Base-by-base conservation (phyloP, 1,284 basidiomycete species). In the Ustilago tritici region DNA sequence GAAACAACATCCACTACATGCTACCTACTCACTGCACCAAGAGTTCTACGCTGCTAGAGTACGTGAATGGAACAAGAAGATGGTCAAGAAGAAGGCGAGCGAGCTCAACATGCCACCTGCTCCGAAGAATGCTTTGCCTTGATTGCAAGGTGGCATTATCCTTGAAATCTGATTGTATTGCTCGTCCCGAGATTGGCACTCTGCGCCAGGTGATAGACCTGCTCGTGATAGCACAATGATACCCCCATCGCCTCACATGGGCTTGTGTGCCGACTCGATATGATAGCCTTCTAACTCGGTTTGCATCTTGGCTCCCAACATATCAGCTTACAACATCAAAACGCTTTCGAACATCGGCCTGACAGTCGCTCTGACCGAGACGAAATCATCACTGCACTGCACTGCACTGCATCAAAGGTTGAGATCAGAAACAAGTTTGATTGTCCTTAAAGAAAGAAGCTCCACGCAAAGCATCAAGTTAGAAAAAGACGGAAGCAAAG, bases 11-110 rank as follows among this genome's bases (percentile, higher is more conserved):
- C 72, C 68, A 14, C 50, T 69, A 14, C 79, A 79, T 43, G 66
- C 70, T 14, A 73, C 66, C n/a, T 84, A 79, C 49, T 65, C 80
- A 2, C 59, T 82, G 14, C 80, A 82, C 56, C 68, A 78, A 43
- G 81, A 82, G 35, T 84, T 82, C 46, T 84, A 70, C 46, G 73
- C 70, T 2, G 70, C 78, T 31, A 68, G 82, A 28, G 53, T 75
- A 7, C 66, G 81, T 3, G 62, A 70, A 8, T 75, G 69, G 62
- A 79, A 81, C 53, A 66, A 68, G 38, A 69, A 66, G 46, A 75
- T 69, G 62, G 60, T 73, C 41, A 69, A 68, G 46, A 75, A 70
- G 43, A 70, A 73, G 52, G 79, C 72, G 28, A 59, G 41, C 23
- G 70, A 81, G 38, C 65, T 81, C 57, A 76, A 79, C 35, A 77